phyloP scores from a whole-genome alignment of 2,329 filamentous ascomycete species.

The Phoma sp. region DNA sequence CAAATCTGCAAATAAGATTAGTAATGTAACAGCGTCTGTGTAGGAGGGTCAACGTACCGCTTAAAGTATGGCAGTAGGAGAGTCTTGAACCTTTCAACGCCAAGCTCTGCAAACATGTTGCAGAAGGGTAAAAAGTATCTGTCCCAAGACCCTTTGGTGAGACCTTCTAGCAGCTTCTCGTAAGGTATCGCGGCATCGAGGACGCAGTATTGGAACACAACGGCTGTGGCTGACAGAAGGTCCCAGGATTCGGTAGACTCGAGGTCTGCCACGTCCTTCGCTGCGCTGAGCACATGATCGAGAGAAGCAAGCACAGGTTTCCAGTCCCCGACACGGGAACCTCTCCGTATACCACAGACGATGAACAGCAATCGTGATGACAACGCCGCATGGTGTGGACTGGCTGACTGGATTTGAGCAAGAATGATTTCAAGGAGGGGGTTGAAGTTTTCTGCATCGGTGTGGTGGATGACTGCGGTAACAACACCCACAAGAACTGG shows the following conservation, averaged over 20 bases:
- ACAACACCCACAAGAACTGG: constrained; percentile 77
- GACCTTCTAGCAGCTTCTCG: constrained; percentile 67
- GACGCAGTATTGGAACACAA: constrained; percentile 76
- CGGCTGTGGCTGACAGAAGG: constrained; percentile 60
- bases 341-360: constrained; percentile 80
- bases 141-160: constrained; percentile 71
- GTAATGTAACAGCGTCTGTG: constrained; percentile 16
- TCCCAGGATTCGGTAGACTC: constrained; percentile 30
- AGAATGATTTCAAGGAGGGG: constrained; percentile 68
- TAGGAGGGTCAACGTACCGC: constrained; percentile 58
- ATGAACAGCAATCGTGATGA: constrained; percentile 66
- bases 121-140: constrained; percentile 85
- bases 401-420: constrained; percentile 53
- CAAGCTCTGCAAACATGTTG: constrained; percentile 76
- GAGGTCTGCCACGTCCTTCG: constrained; percentile 46
- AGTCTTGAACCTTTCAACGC: constrained; percentile 75
- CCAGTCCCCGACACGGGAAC: constrained; percentile 77
- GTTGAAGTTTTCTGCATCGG: constrained; percentile 74
- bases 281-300: constrained; percentile 37
- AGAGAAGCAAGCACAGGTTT: constrained; percentile 61
- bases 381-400: constrained; percentile 37
- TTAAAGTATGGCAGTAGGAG: constrained; percentile 84
- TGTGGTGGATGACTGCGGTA: constrained; percentile 83
- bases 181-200: constrained; percentile 79
- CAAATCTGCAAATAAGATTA: constrained; percentile 63